Percentiles rank a stretch among this genome's conserved stretches.
Evolutionary conservation across 2,329 filamentous ascomycete species (phyloP).

Genomic region (Moelleriella libera): DNA sequence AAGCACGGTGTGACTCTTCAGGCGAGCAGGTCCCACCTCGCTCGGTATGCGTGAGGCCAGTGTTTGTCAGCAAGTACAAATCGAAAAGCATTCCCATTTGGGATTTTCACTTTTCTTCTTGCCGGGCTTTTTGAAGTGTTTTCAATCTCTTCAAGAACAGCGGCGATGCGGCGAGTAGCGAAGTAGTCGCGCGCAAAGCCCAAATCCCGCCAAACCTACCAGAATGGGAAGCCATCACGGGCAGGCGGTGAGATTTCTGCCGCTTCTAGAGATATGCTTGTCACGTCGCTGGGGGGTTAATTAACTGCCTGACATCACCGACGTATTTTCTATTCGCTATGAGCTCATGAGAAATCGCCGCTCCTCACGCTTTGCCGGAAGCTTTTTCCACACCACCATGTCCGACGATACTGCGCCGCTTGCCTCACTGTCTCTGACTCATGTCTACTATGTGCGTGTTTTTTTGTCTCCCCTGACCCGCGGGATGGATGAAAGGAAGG

Average conservation of each 20-base stretch:
- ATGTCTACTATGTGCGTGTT: constrained; percentile 80
- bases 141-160: no score
- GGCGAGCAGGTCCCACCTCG: neutral
- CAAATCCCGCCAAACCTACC: no score
- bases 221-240: neutral
- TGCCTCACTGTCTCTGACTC: constrained; percentile 83
- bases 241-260: constrained; percentile 4
- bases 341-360: neutral
- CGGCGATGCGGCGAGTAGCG: no score
- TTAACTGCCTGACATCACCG: neutral
- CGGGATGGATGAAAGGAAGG: neutral
- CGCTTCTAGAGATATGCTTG: neutral
- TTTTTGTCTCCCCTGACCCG: neutral
- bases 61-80: no score
- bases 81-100: no score
- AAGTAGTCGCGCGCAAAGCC: no score
- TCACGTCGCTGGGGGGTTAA: no score
- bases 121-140: no score
- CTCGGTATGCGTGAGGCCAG: neutral
- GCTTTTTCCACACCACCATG: constrained; percentile 7
- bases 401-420: constrained; percentile 36
- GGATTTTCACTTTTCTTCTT: no score
- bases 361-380: no score
- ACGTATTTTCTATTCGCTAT: neutral
- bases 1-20: constrained; percentile 1